A percentile compares a stretch with the other conserved stretches of the same genome.
These are phyloP conservation scores for Coemansia sp. DNA, from an alignment of 371 early-diverging fungal species.

Conservation along the genomic window DNA sequence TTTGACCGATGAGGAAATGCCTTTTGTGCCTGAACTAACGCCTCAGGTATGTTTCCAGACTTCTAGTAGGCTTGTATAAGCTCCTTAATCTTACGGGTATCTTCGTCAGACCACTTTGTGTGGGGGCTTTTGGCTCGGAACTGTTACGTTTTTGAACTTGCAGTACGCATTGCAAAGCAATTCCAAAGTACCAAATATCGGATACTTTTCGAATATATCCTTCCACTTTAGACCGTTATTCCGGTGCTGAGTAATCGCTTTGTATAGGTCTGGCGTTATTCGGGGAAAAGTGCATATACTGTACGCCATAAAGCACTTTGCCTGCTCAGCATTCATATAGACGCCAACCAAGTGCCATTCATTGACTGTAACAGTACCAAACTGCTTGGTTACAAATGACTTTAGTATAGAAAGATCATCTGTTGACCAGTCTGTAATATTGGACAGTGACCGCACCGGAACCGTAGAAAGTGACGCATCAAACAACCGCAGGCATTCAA, in stretches of 20 bases:
- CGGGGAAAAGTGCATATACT: not conserved
- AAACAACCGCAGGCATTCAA: constrained; percentile 7
- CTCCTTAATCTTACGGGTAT: not conserved
- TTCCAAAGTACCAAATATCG: not conserved
- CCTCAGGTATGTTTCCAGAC: not conserved
- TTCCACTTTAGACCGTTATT: constrained; percentile 3
- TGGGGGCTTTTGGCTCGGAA: not conserved
- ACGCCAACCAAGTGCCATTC: constrained; percentile 4
- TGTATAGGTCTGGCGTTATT: not conserved
- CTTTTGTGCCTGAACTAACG: not conserved
- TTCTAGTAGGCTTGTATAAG: not conserved
- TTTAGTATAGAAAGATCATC: not conserved
- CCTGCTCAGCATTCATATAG: constrained; percentile 11
- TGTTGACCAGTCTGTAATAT: constrained; percentile 1
- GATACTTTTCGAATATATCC: not conserved
- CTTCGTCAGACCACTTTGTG: not conserved
- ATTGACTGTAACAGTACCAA: not conserved
- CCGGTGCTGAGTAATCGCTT: not conserved
- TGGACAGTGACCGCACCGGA: not conserved
- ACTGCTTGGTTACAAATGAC: not conserved
- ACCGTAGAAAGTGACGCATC: not conserved
- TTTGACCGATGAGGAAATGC: not conserved
- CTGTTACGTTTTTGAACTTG: too few relatives aligned
- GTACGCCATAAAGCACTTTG: not conserved
- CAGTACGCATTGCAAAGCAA: not conserved